Conservation (phyloP, 352 stramenopile genomes). For the Phytophthora pisi region DNA sequence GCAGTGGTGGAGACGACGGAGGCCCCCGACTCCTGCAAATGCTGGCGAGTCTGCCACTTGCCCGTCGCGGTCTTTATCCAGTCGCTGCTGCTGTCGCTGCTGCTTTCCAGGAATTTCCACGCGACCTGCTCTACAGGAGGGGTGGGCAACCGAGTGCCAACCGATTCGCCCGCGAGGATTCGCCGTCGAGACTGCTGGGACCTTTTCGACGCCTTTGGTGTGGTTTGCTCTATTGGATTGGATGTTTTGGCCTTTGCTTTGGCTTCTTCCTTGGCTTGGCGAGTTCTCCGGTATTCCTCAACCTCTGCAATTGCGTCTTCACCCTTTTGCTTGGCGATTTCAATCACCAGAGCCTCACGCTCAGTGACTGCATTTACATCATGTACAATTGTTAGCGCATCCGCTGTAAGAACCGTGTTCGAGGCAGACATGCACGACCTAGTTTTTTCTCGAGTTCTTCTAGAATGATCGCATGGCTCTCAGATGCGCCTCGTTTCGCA, state of each 20-base stretch:
- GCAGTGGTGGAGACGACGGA: neutral
- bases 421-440: conserved; percentile 22
- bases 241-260: neutral
- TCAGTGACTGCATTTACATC: conserved; percentile 39
- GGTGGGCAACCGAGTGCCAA: conserved; percentile 18
- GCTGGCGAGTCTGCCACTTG: conserved; percentile 30
- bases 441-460: conserved; percentile 51
- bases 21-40: conserved; percentile 6
- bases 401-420: neutral
- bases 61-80: conserved; percentile 33
- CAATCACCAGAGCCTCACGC: conserved; percentile 35
- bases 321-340: conserved; percentile 40
- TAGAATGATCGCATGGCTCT: conserved; percentile 44
- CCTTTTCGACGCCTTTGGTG: conserved; percentile 3
- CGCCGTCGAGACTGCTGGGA: neutral
- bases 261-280: conserved; percentile 10
- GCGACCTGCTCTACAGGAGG: neutral
- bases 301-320: conserved; percentile 46
- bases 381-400: neutral
- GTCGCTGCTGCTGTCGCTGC: conserved; percentile 8
- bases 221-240: conserved; percentile 3
- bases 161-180: neutral
- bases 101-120: conserved; percentile 6
- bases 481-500: conserved; percentile 35
- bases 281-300: conserved; percentile 27